Percentiles rank a stretch among this genome's conserved stretches.
phyloP scores from a whole-genome alignment of 192 early-diverging fungal genomes.

The Coemansia sp. region DNA sequence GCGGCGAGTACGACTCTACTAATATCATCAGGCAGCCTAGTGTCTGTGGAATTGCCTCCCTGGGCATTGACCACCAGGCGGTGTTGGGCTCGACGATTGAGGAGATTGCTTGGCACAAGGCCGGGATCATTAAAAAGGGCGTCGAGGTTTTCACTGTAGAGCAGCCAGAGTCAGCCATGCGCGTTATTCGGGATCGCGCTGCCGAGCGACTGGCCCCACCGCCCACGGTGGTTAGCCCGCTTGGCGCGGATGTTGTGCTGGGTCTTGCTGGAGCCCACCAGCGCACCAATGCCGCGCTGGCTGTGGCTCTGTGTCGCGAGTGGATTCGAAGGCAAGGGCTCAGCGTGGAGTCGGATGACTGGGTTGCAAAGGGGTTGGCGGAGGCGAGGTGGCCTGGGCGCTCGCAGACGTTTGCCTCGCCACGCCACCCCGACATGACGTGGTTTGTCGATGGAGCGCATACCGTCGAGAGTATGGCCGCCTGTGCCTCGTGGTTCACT shows the following conservation, averaged over 20 bases:
- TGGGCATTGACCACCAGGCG: slow-evolving; percentile 75
- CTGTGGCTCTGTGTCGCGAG: slow-evolving; percentile 64
- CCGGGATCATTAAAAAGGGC: slow-evolving; percentile 73
- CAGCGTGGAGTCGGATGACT: neutral
- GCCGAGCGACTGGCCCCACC: slow-evolving; percentile 56
- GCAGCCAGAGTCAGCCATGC: slow-evolving; percentile 68
- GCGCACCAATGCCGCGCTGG: slow-evolving; percentile 78
- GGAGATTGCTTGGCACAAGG: slow-evolving; percentile 82
- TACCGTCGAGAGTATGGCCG: slow-evolving; percentile 80
- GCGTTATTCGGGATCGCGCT: slow-evolving; percentile 67
- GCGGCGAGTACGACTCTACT: slow-evolving; percentile 83
- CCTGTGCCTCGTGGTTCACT: slow-evolving; percentile 59
- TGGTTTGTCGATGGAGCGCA: slow-evolving; percentile 97
- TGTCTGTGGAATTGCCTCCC: slow-evolving; percentile 77
- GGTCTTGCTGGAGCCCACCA: slow-evolving; percentile 87
- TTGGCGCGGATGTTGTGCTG: slow-evolving; percentile 12
- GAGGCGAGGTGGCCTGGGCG: slow-evolving; percentile 85
- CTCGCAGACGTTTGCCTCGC: slow-evolving; percentile 65
- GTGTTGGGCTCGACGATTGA: slow-evolving; percentile 71
- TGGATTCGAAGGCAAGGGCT: slow-evolving; percentile 57
- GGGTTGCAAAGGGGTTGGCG: slow-evolving; percentile 56
- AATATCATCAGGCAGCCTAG: slow-evolving; percentile 70
- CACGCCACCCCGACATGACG: slow-evolving; percentile 43
- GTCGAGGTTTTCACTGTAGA: slow-evolving; percentile 70
- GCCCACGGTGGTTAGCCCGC: slow-evolving; percentile 35